Evolutionary conservation across 345 rosid genomes (phyloP).

Genomic region (Draba incana): DNA sequence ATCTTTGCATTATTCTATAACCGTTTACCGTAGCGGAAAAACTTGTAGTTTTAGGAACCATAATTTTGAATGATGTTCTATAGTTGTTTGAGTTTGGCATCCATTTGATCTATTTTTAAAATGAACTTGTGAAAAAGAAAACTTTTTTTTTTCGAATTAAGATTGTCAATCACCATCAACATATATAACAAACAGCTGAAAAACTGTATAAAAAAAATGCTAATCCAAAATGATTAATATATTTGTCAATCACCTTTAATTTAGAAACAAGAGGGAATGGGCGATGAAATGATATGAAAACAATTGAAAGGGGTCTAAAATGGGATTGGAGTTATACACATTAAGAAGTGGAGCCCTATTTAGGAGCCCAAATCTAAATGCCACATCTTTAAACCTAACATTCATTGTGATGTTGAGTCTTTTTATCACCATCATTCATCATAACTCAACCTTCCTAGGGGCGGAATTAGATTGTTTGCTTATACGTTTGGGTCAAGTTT

Average conservation of each 20-base stretch:
- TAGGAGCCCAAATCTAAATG: conserved; percentile 34
- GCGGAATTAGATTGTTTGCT: background rate
- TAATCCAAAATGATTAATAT: background rate
- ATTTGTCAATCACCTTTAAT: conserved; percentile 23
- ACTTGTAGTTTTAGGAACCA: no score
- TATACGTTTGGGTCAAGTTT: no score
- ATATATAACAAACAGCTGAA: no score
- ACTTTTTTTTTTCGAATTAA: no score
- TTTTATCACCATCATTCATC: conserved; percentile 19
- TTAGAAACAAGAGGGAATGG: conserved; percentile 41
- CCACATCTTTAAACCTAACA: conserved; percentile 26
- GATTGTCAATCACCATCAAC: no score
- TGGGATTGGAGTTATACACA: conserved; percentile 30
- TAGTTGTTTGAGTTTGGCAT: background rate
- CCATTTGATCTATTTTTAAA: background rate
- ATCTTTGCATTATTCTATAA: no score
- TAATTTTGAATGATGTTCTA: background rate
- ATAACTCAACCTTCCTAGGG: conserved; percentile 23
- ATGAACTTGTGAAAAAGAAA: background rate
- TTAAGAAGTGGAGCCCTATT: conserved; percentile 37
- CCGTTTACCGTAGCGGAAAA: no score
- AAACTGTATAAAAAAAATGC: background rate
- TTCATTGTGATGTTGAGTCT: conserved; percentile 39
- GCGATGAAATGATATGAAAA: conserved; percentile 17
- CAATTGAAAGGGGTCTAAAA: conserved; percentile 30